Conservation (phyloP, 2,329 filamentous ascomycete species). For the Diplodia corticola region DNA sequence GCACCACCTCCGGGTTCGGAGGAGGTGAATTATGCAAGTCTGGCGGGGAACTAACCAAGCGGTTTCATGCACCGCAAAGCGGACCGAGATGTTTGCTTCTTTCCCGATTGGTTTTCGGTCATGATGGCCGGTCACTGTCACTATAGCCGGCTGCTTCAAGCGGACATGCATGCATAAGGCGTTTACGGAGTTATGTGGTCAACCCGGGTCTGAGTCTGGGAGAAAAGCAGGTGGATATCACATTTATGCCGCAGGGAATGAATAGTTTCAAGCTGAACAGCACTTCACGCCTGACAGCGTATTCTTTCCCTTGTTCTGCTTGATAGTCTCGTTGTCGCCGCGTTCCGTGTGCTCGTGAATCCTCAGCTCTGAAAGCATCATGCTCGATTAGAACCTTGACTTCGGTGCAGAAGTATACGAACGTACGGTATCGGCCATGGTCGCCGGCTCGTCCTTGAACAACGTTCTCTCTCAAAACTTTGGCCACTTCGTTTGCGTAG, state of each 20-base stretch:
- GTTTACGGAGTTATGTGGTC: constrained; percentile 28
- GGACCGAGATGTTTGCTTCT: neutral
- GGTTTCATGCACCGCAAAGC: no score
- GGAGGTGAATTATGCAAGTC: constrained; percentile 80
- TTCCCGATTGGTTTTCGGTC: neutral
- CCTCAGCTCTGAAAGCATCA: constrained; percentile 63
- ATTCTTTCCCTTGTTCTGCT: constrained; percentile 56
- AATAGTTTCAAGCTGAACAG: constrained; percentile 35
- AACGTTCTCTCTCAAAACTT: constrained; percentile 77
- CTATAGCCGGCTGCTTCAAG: neutral
- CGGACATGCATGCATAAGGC: constrained; percentile 21
- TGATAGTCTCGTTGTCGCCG: constrained; percentile 90
- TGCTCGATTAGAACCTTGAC: constrained; percentile 23
- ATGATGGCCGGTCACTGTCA: constrained; percentile 30
- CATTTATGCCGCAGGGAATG: constrained; percentile 1
- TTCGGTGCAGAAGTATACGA: neutral
- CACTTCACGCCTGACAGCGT: constrained; percentile 39
- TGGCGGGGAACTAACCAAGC: constrained; percentile 69
- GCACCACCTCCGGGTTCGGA: constrained; percentile 80
- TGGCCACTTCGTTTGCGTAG: constrained; percentile 80
- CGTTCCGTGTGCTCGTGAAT: constrained; percentile 92
- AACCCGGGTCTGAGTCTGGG: neutral
- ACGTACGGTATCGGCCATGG: constrained; percentile 62
- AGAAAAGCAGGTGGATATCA: constrained; percentile 18
- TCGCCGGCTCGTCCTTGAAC: constrained; percentile 68